Evolutionary conservation across 306 rosid species (phyloP), one percentile per base, ranked within the genome.

Genomic region (Vigna unguiculata): DNA sequence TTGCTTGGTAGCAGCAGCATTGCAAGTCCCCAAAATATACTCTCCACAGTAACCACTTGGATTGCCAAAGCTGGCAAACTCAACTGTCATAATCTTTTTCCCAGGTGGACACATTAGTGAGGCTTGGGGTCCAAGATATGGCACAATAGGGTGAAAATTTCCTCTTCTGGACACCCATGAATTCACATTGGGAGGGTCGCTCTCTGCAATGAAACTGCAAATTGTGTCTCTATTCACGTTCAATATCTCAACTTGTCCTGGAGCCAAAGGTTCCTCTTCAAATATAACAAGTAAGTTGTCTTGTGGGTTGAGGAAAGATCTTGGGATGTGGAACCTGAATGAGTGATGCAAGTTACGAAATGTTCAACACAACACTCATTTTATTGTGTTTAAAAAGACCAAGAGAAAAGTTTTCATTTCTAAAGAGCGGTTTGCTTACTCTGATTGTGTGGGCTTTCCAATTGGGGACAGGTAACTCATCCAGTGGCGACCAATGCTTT

Each of bases 401-500:
- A 2, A 11, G 16, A 43, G 16, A 43, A 43, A 43, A 14, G 1
- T 43, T 10, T 43, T 3, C 4, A 3, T 43, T 43, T 43, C 5
- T 43, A 43, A 1, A 3, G 1, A 12, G 48, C 12, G 17, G 22
- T 22, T 65, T 20, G 60, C 88, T 80, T 82, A 90, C 87, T 94
- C 98, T 28, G 87, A 21, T 65, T 95, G 99, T 20, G 88, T 77
- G 1, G 97, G 90, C 15, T 40, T 9, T 72, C 83, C 83, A 10
- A 84, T 80, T 34, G 90, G 88, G 59, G 96, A 88, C 15, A 89
- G 83, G 72, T 53, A 92, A 40, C 57, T 65, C 88, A 91, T 82
- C 98, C 99, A 96, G 75, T 96, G 70, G 2, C 98, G 96, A 14
- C 98, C 98, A 21, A 96, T 82, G 88, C 77, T 82, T 5, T 77